A percentile compares a stretch with the other conserved stretches of the same genome.
Conservation (phyloP, 2,329 filamentous ascomycete genomes). For the Aspergillus luchuensis region DNA sequence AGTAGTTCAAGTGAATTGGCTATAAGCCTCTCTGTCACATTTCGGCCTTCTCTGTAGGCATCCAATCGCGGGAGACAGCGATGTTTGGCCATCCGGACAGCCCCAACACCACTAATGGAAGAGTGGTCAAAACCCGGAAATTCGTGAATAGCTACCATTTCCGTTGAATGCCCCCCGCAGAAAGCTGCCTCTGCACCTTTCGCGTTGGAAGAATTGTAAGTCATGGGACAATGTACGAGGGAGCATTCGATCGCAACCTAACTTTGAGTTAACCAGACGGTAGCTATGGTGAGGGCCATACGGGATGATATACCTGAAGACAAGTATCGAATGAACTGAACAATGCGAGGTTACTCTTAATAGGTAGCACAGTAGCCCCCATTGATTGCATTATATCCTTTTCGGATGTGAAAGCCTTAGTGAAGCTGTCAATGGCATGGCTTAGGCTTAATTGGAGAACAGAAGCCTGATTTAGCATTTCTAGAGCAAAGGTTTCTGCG, state of each 20-base stretch:
- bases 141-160: constrained; percentile 13
- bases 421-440: constrained; percentile 32
- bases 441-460: constrained; percentile 34
- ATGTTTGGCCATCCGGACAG: constrained; percentile 37
- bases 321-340: constrained; percentile 29
- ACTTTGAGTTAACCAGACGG: constrained; percentile 19
- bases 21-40: constrained; percentile 37
- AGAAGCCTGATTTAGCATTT: constrained; percentile 24
- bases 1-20: constrained; percentile 37
- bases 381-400: constrained; percentile 15
- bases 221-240: constrained; percentile 3
- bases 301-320: constrained; percentile 34
- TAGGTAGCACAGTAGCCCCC: constrained; percentile 27
- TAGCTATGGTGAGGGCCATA: background rate
- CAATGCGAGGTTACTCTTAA: constrained; percentile 14
- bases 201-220: background rate
- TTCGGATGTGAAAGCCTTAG: constrained; percentile 23
- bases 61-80: constrained; percentile 37
- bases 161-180: background rate
- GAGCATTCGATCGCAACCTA: constrained; percentile 30
- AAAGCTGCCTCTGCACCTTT: background rate
- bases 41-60: constrained; percentile 35
- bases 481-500: constrained; percentile 31
- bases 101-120: constrained; percentile 21
- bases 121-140: constrained; percentile 7